A percentile compares a stretch with the other conserved stretches of the same genome.
phyloP scores from a whole-genome alignment of 2,329 filamentous ascomycete species.

The Hymenoscyphus scutula region DNA sequence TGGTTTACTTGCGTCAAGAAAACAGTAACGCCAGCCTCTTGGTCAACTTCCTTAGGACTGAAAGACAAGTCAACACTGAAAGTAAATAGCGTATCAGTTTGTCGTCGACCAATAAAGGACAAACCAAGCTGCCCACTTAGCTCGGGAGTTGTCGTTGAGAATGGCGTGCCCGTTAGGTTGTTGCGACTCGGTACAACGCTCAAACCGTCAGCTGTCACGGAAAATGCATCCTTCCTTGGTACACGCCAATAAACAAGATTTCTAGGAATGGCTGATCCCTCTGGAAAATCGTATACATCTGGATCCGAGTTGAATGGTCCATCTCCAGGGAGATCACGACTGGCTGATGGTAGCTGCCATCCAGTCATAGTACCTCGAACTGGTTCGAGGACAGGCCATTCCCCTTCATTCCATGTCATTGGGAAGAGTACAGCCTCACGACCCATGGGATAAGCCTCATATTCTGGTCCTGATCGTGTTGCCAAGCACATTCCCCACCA shows the following conservation, averaged over 20 bases:
- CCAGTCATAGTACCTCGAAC: conserved; percentile 47
- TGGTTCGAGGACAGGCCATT: conserved; percentile 47
- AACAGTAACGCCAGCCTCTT: conserved; percentile 52
- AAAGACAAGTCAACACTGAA: conserved; percentile 45
- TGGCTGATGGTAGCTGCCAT: conserved; percentile 22
- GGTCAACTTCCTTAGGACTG: conserved; percentile 38
- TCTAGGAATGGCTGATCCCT: conserved; percentile 44
- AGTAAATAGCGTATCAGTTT: conserved; percentile 54
- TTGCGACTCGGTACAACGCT: conserved; percentile 47
- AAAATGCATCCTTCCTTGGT: conserved; percentile 42
- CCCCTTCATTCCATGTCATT: conserved; percentile 47
- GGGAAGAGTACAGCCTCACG: conserved; percentile 51
- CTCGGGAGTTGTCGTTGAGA: conserved; percentile 46
- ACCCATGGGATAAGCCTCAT: conserved; percentile 50
- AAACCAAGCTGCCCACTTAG: conserved; percentile 45
- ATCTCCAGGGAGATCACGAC: conserved; percentile 38
- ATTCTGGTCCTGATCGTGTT: conserved; percentile 45
- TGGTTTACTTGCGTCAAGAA: conserved; percentile 47
- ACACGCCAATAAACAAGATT: conserved; percentile 58
- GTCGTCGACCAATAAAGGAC: conserved; percentile 53
- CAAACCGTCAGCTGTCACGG: conserved; percentile 45
- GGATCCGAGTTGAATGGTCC: conserved; percentile 44
- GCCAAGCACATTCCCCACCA: conserved; percentile 54
- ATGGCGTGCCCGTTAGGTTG: conserved; percentile 53
- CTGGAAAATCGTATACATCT: conserved; percentile 45